Conservation (phyloP, 352 stramenopile species). For the Thalassiosira sp. region DNA sequence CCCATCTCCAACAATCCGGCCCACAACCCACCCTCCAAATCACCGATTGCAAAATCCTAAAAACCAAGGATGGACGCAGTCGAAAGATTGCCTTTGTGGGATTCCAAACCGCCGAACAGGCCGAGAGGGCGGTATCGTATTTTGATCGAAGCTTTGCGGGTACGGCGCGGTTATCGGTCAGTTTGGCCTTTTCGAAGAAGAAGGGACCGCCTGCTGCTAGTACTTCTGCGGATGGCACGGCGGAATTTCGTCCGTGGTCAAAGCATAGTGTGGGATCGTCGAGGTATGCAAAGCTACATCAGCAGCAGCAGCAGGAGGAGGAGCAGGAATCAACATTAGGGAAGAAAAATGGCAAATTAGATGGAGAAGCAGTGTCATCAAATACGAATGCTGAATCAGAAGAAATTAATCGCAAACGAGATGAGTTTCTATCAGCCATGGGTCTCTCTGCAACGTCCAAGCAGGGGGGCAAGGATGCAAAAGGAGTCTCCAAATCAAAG, state of each 20-base stretch:
- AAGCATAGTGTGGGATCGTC: slow-evolving; percentile 58
- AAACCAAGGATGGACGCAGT: slow-evolving; percentile 62
- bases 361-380: slow-evolving; percentile 30
- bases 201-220: slow-evolving; percentile 26
- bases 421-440: slow-evolving; percentile 69
- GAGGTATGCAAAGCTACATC: slow-evolving; percentile 44
- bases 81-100: slow-evolving; percentile 85
- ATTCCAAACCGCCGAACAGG: slow-evolving; percentile 71
- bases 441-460: slow-evolving; percentile 32
- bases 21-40: slow-evolving; percentile 46
- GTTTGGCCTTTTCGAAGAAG: slow-evolving; percentile 69
- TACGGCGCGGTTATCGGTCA: slow-evolving; percentile 65
- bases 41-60: slow-evolving; percentile 76
- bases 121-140: slow-evolving; percentile 63
- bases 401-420: slow-evolving; percentile 40
- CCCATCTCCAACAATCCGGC: slow-evolving; percentile 48
- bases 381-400: slow-evolving; percentile 64
- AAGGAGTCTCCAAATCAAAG: slow-evolving; percentile 57
- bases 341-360: slow-evolving; percentile 41
- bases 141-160: slow-evolving; percentile 79
- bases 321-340: background rate
- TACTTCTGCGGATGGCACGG: background rate
- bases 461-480: slow-evolving; percentile 25
- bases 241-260: slow-evolving; percentile 50
- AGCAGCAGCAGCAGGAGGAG: slow-evolving; percentile 11